Conservation (phyloP, 2,329 filamentous ascomycete genomes). For the Fonsecaea multimorphosa region DNA sequence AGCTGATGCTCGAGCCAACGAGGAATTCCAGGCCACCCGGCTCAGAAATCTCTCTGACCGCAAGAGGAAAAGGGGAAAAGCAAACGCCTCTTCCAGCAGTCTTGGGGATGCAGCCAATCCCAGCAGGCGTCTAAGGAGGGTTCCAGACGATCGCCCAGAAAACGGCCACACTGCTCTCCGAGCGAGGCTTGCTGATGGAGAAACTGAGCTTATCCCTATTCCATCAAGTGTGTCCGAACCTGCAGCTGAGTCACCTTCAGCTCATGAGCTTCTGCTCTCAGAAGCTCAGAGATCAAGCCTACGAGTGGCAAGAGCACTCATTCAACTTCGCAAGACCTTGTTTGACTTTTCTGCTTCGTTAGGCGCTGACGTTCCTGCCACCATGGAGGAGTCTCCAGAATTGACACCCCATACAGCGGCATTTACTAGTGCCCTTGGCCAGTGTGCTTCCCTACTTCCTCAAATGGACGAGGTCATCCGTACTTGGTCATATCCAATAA, state of each 20-base stretch:
- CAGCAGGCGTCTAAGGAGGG: slow-evolving; percentile 57
- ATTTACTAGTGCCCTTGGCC: slow-evolving; percentile 52
- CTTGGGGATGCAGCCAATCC: slow-evolving; percentile 50
- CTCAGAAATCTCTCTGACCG: slow-evolving; percentile 49
- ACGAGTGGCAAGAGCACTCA: slow-evolving; percentile 61
- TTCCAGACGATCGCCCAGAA: slow-evolving; percentile 49
- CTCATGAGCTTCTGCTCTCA: slow-evolving; percentile 56
- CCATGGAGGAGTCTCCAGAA: slow-evolving; percentile 41
- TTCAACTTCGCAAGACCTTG: slow-evolving; percentile 61
- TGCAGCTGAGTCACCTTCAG: slow-evolving; percentile 39
- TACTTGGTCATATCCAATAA: slow-evolving; percentile 65
- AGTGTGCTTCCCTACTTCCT: slow-evolving; percentile 56
- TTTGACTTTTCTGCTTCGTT: slow-evolving; percentile 57
- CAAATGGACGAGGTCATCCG: slow-evolving; percentile 63
- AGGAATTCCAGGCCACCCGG: slow-evolving; percentile 43
- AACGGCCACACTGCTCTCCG: slow-evolving; percentile 58
- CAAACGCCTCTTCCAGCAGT: slow-evolving; percentile 50
- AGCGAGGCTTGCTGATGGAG: slow-evolving; percentile 65
- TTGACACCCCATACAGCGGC: slow-evolving; percentile 45
- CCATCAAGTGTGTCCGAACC: slow-evolving; percentile 3
- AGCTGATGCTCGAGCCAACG: slow-evolving; percentile 40
- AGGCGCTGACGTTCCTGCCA: slow-evolving; percentile 41
- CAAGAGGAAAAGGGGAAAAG: slow-evolving; percentile 65
- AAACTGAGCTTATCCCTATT: slow-evolving; percentile 64
- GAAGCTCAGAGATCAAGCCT: slow-evolving; percentile 61